A percentile compares a stretch with the other conserved stretches of the same genome.
These are phyloP conservation scores for Podospora pseudocomata DNA, from an alignment of 495 filamentous ascomycete genomes.

Conservation along the genomic window DNA sequence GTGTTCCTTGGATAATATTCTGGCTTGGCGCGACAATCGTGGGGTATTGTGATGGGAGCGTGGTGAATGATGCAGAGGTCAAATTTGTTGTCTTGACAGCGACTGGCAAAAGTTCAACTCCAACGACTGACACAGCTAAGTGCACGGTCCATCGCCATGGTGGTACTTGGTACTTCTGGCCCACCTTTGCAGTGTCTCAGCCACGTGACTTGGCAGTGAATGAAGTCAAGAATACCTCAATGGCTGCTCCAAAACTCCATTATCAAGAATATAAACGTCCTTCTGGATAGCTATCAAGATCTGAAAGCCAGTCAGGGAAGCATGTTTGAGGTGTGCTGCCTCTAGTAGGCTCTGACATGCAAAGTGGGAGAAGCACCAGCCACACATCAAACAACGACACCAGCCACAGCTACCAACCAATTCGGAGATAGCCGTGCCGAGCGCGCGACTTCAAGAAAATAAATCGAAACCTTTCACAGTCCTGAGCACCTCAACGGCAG, in stretches of 20 bases:
- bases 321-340: background rate
- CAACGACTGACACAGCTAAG: background rate
- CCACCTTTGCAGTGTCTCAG: background rate
- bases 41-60: background rate
- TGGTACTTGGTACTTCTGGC: slow-evolving; percentile 3
- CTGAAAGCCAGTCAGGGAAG: too few relatives aligned
- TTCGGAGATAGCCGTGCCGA: slow-evolving; percentile 2
- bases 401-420: background rate
- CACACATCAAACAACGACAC: background rate
- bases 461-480: background rate
- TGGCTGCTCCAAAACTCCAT: background rate
- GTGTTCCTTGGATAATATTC: background rate
- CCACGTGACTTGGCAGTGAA: slow-evolving; percentile 6
- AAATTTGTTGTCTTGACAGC: slow-evolving; percentile 9
- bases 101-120: slow-evolving; percentile 18
- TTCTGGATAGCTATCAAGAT: too few relatives aligned
- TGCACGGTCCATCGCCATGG: slow-evolving; percentile 1
- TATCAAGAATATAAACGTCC: too few relatives aligned
- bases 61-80: slow-evolving; percentile 3
- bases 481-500: background rate
- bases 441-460: slow-evolving; percentile 19
- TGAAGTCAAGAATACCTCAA: background rate
- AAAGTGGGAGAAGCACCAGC: background rate
- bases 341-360: background rate
- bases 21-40: background rate